A percentile compares a stretch with the other conserved stretches of the same genome.
These are phyloP conservation scores for Acacia confusa DNA, from an alignment of 306 rosid species.

Conservation along the genomic window DNA sequence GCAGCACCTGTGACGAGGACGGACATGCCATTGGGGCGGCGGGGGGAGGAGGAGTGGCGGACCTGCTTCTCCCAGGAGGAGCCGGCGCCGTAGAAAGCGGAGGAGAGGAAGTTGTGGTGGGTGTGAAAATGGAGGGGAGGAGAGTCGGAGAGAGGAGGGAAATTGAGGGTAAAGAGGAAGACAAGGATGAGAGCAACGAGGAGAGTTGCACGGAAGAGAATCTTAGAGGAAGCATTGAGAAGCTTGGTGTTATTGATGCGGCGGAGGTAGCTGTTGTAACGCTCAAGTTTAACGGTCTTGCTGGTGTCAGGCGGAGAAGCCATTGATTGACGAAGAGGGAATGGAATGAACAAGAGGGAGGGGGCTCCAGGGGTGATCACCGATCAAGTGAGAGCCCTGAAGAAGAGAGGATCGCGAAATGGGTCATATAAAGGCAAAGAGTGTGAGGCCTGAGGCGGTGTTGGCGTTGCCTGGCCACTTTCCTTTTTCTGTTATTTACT, in stretches of 20 bases:
- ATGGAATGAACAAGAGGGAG: background rate
- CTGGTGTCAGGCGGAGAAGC: slow-evolving; percentile 90
- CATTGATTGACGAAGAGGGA: slow-evolving; percentile 26
- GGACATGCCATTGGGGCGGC: slow-evolving; percentile 68
- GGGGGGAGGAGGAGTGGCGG: slow-evolving; percentile 72
- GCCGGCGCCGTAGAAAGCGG: slow-evolving; percentile 74
- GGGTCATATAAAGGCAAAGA: slow-evolving; percentile 58
- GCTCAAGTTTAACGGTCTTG: slow-evolving; percentile 80
- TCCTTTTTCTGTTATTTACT: slow-evolving; percentile 36
- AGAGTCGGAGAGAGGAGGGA: slow-evolving; percentile 56
- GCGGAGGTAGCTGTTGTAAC: slow-evolving; percentile 87
- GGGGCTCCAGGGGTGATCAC: slow-evolving; percentile 6
- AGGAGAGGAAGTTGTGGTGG: slow-evolving; percentile 52
- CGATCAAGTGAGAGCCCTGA: slow-evolving; percentile 53
- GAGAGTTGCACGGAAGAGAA: slow-evolving; percentile 82
- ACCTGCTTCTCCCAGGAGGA: slow-evolving; percentile 84
- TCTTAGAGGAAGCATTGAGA: slow-evolving; percentile 82
- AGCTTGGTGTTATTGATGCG: slow-evolving; percentile 83
- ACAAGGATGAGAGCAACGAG: slow-evolving; percentile 64
- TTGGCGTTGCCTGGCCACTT: slow-evolving; percentile 77
- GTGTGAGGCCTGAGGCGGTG: slow-evolving; percentile 22
- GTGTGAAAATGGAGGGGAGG: slow-evolving; percentile 33
- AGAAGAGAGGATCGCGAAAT: slow-evolving; percentile 27
- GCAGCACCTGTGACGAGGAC: slow-evolving; percentile 88
- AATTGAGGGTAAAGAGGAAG: slow-evolving; percentile 76